These are phyloP conservation scores for Saccharomyces uvarum DNA, from an alignment of 1,139 yeast genomes.

Conservation along the genomic window DNA sequence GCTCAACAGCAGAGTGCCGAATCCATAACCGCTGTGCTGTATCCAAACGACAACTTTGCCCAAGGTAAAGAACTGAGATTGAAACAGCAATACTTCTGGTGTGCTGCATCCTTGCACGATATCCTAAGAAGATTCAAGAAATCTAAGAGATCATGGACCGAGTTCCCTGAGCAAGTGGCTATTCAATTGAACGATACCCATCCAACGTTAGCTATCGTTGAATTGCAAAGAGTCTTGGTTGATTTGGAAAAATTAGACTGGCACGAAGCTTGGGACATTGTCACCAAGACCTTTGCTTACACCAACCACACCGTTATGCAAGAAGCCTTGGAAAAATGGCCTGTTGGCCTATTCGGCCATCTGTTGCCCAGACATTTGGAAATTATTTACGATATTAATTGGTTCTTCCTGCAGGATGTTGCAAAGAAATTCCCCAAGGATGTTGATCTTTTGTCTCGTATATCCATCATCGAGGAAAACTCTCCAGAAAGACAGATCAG, in stretches of 20 bases:
- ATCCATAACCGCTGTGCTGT: constrained; percentile 82
- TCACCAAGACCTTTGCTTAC: constrained; percentile 75
- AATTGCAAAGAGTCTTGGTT: constrained; percentile 75
- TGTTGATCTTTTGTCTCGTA: constrained; percentile 56
- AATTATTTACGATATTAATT: constrained; percentile 80
- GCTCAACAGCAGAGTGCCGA: constrained; percentile 81
- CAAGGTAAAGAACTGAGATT: constrained; percentile 87
- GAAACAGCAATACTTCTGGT: constrained; percentile 97
- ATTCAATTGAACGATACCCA: constrained; percentile 94
- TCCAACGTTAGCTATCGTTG: constrained; percentile 88
- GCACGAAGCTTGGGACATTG: constrained; percentile 83
- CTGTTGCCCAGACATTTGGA: constrained; percentile 88
- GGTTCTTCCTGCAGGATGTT: constrained; percentile 68
- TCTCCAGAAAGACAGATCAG: constrained; percentile 70
- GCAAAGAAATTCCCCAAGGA: constrained; percentile 68
- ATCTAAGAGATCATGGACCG: constrained; percentile 68
- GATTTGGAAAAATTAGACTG: constrained; percentile 76
- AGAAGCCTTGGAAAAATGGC: constrained; percentile 96
- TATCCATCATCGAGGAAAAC: constrained; percentile 75
- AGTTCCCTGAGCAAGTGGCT: constrained; percentile 79
- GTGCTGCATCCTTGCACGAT: constrained; percentile 86
- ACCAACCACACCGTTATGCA: constrained; percentile 93
- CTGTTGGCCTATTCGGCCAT: constrained; percentile 67
- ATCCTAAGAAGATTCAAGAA: constrained; percentile 86
- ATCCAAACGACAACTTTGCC: constrained; percentile 88